Conservation (phyloP, 2,329 filamentous ascomycete species). For the Bertia moriformis region DNA sequence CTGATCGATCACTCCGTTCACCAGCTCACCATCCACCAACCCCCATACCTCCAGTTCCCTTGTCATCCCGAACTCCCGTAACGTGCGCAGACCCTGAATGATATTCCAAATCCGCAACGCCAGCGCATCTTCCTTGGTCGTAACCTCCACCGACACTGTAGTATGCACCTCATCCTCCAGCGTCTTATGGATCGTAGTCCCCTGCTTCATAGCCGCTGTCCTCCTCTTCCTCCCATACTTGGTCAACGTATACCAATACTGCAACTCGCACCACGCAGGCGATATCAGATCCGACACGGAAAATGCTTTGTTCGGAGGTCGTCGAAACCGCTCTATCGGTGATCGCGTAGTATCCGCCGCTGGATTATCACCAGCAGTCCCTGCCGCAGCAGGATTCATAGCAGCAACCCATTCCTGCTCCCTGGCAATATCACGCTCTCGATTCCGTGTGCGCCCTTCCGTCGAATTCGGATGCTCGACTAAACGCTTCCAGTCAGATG, state of each 20-base stretch:
- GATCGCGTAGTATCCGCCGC: conserved; percentile 30
- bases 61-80: conserved; percentile 34
- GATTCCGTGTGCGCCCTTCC: neutral
- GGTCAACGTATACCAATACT: conserved; percentile 54
- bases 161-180: conserved; percentile 56
- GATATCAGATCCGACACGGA: conserved; percentile 58
- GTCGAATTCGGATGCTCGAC: conserved; percentile 13
- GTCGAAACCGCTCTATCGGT: conserved; percentile 49
- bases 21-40: conserved; percentile 46
- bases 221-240: conserved; percentile 47
- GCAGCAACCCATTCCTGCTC: conserved; percentile 8
- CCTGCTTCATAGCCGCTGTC: conserved; percentile 54
- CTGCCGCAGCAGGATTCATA: no score
- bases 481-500: conserved; percentile 22
- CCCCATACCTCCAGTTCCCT: conserved; percentile 51
- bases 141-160: conserved; percentile 42
- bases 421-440: conserved; percentile 13
- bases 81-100: conserved; percentile 47
- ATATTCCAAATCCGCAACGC: conserved; percentile 58
- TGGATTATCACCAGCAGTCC: conserved; percentile 5
- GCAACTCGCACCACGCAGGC: conserved; percentile 61
- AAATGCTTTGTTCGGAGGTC: conserved; percentile 46
- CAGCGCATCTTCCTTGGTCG: conserved; percentile 50
- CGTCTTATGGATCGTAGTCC: conserved; percentile 47
- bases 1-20: conserved; percentile 59